Conservation (phyloP, 495 filamentous ascomycete species). For the Penicillium dipodomyicola region DNA sequence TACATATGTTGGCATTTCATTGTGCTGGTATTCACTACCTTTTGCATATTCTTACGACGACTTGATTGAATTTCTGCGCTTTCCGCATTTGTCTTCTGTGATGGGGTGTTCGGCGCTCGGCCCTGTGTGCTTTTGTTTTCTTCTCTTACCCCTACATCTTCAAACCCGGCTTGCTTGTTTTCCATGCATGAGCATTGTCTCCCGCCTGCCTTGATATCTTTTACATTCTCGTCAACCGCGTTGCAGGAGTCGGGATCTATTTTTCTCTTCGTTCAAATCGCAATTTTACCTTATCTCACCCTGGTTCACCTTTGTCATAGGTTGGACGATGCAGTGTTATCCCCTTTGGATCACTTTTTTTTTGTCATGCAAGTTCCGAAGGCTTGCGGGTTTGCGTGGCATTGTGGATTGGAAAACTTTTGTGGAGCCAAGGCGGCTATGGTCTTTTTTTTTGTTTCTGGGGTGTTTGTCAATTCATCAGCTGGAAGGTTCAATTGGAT, state of each 20-base stretch:
- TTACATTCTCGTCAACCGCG: conserved; percentile 32
- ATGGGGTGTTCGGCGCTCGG: conserved; percentile 43
- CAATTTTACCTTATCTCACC: conserved; percentile 25
- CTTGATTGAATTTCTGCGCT: conserved; percentile 43
- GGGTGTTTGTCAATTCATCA: conserved; percentile 6
- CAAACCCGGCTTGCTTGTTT: conserved; percentile 19
- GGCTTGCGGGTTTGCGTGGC: conserved; percentile 7
- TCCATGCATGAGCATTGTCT: conserved; percentile 31
- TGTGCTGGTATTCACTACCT: conserved; percentile 44
- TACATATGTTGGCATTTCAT: conserved; percentile 49
- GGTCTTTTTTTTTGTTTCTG: conserved; percentile 11
- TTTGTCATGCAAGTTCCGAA: conserved; percentile 4
- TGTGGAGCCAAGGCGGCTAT: conserved; percentile 8
- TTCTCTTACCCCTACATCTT: conserved; percentile 12
- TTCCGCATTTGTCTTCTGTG: conserved; percentile 40
- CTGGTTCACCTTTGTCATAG: conserved; percentile 15
- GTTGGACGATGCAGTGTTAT: conserved; percentile 9
- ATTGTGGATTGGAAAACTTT: conserved; percentile 6
- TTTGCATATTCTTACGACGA: conserved; percentile 50
- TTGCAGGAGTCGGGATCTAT: conserved; percentile 37
- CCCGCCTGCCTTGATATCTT: conserved; percentile 36
- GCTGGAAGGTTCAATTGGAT: conserved; percentile 10
- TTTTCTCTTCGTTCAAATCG: conserved; percentile 29
- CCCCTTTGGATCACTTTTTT: conserved; percentile 6
- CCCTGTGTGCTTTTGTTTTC: conserved; percentile 20